Evolutionary conservation across 805 yeast genomes (phyloP), one percentile per base, ranked within the genome.

Genomic region (Sugiyamaella chiloensis): DNA sequence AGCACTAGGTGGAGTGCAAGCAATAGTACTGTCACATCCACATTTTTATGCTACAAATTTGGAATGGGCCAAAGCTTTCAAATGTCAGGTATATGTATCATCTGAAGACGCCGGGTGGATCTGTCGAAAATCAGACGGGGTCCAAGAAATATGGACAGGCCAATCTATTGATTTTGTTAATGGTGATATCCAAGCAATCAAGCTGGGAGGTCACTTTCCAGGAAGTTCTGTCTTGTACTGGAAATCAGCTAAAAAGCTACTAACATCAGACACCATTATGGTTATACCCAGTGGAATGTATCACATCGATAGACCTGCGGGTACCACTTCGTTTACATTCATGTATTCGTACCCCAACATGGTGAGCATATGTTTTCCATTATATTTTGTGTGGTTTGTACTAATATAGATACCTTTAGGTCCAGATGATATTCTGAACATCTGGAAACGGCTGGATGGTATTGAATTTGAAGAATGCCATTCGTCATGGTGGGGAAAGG

Each of bases 311-410:
- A 3, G 21, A n/a, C 29, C 53, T 55, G 56, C 19, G 9, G 56
- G 52, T 4, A 49, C 55, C 3, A 48, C 45, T n/a, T 46, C 51
- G 16, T 53, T 53, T 24, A 39, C 58, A 2, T 54, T 54, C 35
- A 50, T 54, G 55, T 54, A 51, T 47, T 51, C 55, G 20, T 54
- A 47, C 47, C 58, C 58, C 6, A 54, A 54, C 40, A 53, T 54
- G 56, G 37, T 34, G 19, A 19, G 37, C 7, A 12, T 19, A 4
- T 16, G 37, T 4, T 7, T 12, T 5, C 16, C 16, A 5, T 4
- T 5, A 5, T 9, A n/a, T n/a, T n/a, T n/a, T n/a, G n/a, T n/a
- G n/a, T n/a, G n/a, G n/a, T n/a, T n/a, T n/a, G 4, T 5, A 34
- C 37, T 34, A 19, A 34, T 21, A 14, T 12, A 34, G 37, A 53